Base-by-base conservation (phyloP, 1,284 basidiomycete genomes). In the Neonothopanus nambi region DNA sequence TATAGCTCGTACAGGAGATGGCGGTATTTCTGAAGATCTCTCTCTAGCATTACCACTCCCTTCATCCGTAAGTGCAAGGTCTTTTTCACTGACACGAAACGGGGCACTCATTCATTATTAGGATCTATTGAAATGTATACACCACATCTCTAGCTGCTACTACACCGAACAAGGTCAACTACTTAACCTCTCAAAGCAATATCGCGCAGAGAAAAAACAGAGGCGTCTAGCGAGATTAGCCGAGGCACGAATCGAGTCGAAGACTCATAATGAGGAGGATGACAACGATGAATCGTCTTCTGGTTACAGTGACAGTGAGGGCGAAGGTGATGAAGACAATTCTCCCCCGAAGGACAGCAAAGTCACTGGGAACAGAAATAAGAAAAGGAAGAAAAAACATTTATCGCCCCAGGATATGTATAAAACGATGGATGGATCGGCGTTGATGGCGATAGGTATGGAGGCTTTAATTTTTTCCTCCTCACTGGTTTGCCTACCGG, bases 81-180 rank as follows among this genome's bases (percentile, higher is more conserved):
- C 54, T 48, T 30, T 46, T 26, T 23, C 24, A 36, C 49, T 13
- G 28, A 23, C 8, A n/a, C 8, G 9, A n/a, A 12, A 40, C 3
- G 9, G 17, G 3, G 13, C 17, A 8, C 38, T 23, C 13, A 5
- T 44, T 35, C 41, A 15, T 56, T 56, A 36, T 18, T 47, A 90
- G 87, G 87, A 90, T 59, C 65, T 89, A 4, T 66, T 90, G 41
- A 89, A 89, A 72, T 78, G 74, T 47, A 79, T 90, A 47, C 88
- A 90, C 59, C 73, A 83, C 62, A 84, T 84, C 56, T 76, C 87
- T 12, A 82, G 79, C 54, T 71, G 73, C 28, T 85, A 84, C 62
- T 90, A 89, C 59, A 69, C 73, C 20, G 79, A 82, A 57, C 73
- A 72, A 56, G 86, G 83, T 0, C 77, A 86, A 55, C 64, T 89